Base-by-base conservation (phyloP, 2,329 filamentous ascomycete species). In the Chrysosporium keratinophilum region DNA sequence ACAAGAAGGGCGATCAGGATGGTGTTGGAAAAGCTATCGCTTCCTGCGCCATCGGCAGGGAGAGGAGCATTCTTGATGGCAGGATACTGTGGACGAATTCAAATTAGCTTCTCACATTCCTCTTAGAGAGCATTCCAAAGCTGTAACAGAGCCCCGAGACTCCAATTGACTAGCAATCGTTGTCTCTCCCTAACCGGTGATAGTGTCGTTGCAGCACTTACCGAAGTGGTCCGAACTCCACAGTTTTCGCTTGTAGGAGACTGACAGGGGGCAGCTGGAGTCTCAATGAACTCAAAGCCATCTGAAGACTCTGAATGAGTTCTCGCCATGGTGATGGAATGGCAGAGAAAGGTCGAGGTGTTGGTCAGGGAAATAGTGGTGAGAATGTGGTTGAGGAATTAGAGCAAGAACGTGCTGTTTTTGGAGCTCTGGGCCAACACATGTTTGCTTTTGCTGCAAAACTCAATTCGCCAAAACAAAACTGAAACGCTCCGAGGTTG, bases 11-110 rank as follows among this genome's bases (percentile, higher is more conserved):
- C 77, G 69, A 88, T 76, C 61, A 97, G 83, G 63, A 85, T 73
- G 62, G 77, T 74, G 74, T 93, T 95, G 74, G 85, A 90, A 82
- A 97, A 98, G 71, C 76, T 83, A 62, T 95, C 88, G 70, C 80
- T 83, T 60, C 89, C 87, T 50, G 88, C 76, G 49, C 82, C 87
- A 70, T 98, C 93, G 60, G 90, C 91, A 37, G 93, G 93, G 42
- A 97, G 82, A 60, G 93, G 89, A 47, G 84, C 87, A 81, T 97
- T 97, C 69, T 94, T 87, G 74, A 97, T 97, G 57, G 88, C 75
- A 33, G 88, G 85, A 65, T 82, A 91, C 90, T 94, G 66, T 60
- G 4, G 14, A 40, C 11, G 52, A 58, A 59, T 37, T 59, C 53
- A 60, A 28, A 31, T 48, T 55, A 50, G 57, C 57, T 67, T 59